phyloP scores from a whole-genome alignment of 2,329 filamentous ascomycete species.

The Apiospora kogelbergensis region DNA sequence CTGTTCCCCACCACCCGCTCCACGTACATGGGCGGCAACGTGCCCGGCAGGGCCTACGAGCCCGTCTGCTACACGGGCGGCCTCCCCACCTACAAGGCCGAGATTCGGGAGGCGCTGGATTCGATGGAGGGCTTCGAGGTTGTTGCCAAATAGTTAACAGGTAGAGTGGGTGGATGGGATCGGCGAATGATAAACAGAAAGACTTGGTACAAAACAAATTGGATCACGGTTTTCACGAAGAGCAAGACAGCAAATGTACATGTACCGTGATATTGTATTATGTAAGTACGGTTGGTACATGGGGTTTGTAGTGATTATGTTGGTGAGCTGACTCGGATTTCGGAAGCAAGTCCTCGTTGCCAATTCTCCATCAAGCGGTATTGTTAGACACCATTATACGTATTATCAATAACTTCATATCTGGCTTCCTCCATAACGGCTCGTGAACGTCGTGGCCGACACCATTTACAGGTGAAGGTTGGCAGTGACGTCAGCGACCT shows the following conservation, averaged over 20 bases:
- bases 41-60: constrained; percentile 54
- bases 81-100: constrained; percentile 33
- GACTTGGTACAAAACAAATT: neutral
- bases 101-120: constrained; percentile 11
- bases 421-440: neutral
- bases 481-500: neutral
- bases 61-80: constrained; percentile 48
- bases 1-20: constrained; percentile 49
- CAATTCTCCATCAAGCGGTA: neutral
- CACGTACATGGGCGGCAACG: constrained; percentile 57
- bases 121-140: constrained; percentile 11
- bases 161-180: too few species aligned
- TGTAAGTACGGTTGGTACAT: neutral
- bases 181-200: too few species aligned
- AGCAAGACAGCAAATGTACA: neutral
- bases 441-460: neutral
- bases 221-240: neutral
- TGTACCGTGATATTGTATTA: too few species aligned
- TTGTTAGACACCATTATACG: neutral
- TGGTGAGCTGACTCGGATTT: neutral
- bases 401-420: neutral
- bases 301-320: neutral
- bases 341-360: neutral
- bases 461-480: neutral
- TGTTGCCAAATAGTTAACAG: constrained; percentile 9